phyloP scores from a whole-genome alignment of 176 grass and related monocot species.

The Bothriochloa decipiens region DNA sequence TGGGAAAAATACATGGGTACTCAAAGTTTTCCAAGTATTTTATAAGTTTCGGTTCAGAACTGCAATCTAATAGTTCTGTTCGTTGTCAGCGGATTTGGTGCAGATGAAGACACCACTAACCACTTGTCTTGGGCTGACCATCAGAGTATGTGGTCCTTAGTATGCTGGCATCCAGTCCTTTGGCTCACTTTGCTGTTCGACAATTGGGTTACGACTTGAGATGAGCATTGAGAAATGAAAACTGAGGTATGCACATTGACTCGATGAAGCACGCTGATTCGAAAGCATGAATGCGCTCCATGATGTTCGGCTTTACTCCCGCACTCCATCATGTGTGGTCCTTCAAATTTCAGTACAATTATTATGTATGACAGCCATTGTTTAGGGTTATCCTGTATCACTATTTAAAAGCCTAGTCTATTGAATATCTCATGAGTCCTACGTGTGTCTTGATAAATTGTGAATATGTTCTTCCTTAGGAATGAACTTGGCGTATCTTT shows the following conservation, averaged over 20 bases:
- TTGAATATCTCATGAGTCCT: neutral
- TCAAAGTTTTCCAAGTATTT: conserved; percentile 10
- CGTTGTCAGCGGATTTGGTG: conserved; percentile 30
- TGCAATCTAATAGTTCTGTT: conserved; percentile 38
- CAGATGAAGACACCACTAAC: conserved; percentile 31
- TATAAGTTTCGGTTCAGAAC: neutral
- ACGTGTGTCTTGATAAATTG: conserved; percentile 13
- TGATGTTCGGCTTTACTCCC: conserved; percentile 46
- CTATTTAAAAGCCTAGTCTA: conserved; percentile 33
- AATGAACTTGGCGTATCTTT: conserved; percentile 17
- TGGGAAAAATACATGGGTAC: conserved; percentile 23
- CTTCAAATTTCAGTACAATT: conserved; percentile 38
- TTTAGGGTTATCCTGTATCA: conserved; percentile 28
- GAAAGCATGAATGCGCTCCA: conserved; percentile 46
- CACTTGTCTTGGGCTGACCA: conserved; percentile 42
- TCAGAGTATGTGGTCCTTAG: conserved; percentile 46
- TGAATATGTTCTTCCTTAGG: conserved; percentile 28
- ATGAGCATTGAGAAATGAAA: conserved; percentile 40
- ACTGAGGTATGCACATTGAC: conserved; percentile 50
- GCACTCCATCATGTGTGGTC: conserved; percentile 27
- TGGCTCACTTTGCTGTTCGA: conserved; percentile 25
- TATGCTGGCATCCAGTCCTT: conserved; percentile 31
- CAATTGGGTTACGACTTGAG: conserved; percentile 41
- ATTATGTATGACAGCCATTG: conserved; percentile 36
- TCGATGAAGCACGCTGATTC: conserved; percentile 22